Evolutionary conservation across 2,329 filamentous ascomycete species (phyloP), one percentile per base, ranked within the genome.

Genomic region (Aspergillus aculeatus): DNA sequence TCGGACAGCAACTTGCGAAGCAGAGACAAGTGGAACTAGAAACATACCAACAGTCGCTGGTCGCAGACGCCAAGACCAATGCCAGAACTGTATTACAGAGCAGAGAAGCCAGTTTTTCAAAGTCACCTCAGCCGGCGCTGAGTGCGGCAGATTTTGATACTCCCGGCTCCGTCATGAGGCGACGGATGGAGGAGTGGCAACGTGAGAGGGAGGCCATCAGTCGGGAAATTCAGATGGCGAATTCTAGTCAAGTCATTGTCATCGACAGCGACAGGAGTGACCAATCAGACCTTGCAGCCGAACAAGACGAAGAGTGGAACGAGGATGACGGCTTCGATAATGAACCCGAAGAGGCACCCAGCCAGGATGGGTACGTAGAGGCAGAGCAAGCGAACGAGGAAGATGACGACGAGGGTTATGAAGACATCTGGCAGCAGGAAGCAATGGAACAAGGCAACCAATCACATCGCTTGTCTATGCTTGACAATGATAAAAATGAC

Each of bases 391-490:
- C 62, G 7, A 57, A 67, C 21, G 57, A 63, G 3, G 62, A 64
- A 11, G 67, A 68, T 11, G 71, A 72, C 12, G 70, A 73, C 16
- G 76, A 75, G 44, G 77, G 72, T 14, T 76, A 75, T 58, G 76
- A 75, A 54, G 79, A 82, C 56, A 81, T 81, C 29, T 82, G 80
- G 80, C 78, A 81, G 62, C 74, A 77, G 63, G 76, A 79, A 64
- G 75, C 77, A 47, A 68, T 70, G n/a, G 73, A 78, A 52, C 69
- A 74, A 47, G 75, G 71, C 47, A 66, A 71, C 21, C 63, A 69
- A 11, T 72, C 71, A 12, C 66, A 72, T 56, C 66, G 63, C 31
- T 68, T 67, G 16, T 64, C 66, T 32, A 56, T 63, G 52, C 53
- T 59, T 44, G 55, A 65, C 50, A 52, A 60, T 19, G 60, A 61